Base-by-base conservation (phyloP, 2,329 filamentous ascomycete species). In the Trichoderma sp. region DNA sequence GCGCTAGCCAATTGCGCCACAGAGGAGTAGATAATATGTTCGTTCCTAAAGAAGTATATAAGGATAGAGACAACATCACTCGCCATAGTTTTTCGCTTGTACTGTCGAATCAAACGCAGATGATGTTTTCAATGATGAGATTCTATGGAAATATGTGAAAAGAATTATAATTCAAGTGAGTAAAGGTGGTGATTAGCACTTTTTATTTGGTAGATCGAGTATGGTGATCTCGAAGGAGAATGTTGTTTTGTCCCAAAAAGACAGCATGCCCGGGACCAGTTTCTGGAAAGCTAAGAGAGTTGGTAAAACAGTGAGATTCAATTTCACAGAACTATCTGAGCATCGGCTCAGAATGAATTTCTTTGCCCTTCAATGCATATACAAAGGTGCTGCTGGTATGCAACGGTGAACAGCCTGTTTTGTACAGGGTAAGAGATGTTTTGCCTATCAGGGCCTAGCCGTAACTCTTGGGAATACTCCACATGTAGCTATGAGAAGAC, bases 1-100 rank as follows among this genome's bases (percentile, higher is more conserved):
- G 86, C 86, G 85, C 86, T 87, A 87, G 84, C 86, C 86, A 87
- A 85, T 78, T 83, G 82, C 74, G 82, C 82, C 81, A 89, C 85
- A 72, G 74, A 76, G 75, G 76, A 77, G 28, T 28, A 30, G 39
- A 58, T 64, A 18, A 24, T 57, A 24, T 12, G 4, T 4, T 3
- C 0, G 1, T 1, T 15, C n/a, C 14, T n/a, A 26, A 62, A 43
- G 21, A n/a, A 9, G 9, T 6, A 4, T 62, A 68, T 72, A 68
- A 61, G 24, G 36, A 11, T 4, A 39, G 21, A 6, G 6, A 0
- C 8, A 14, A n/a, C 3, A 3, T 30, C 15, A 30, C 6, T 57
- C 1, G 9, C 3, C 18, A 32, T 5, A 1, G 0, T 6, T 9
- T 12, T 34, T 21, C 18, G 5, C 21, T 53, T 53, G 47, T 6